phyloP scores from a whole-genome alignment of 495 filamentous ascomycete genomes.

The Poronia punctata region DNA sequence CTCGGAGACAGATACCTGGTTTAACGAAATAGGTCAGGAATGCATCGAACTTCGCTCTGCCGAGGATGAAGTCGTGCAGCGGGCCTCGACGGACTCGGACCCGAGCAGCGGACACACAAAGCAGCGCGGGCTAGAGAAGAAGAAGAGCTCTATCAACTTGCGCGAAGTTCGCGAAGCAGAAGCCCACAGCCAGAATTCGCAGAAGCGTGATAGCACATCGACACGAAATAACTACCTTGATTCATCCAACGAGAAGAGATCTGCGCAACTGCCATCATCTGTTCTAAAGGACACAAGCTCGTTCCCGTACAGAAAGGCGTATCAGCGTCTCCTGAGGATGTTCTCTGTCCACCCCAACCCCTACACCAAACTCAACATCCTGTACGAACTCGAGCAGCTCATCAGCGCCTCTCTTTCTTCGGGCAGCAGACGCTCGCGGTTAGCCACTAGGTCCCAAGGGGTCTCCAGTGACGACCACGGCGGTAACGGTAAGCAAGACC shows the following conservation, averaged over 20 bases:
- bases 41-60: constrained; percentile 70
- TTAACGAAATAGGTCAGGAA: constrained; percentile 67
- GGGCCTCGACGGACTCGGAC: constrained; percentile 28
- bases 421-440: constrained; percentile 29
- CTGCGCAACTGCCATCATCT: constrained; percentile 25
- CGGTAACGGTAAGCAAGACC: constrained; percentile 9
- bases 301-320: constrained; percentile 70
- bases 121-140: constrained; percentile 52
- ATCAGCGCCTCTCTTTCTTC: constrained; percentile 66
- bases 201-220: constrained; percentile 23
- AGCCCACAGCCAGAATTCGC: constrained; percentile 23
- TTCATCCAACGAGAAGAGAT: constrained; percentile 35
- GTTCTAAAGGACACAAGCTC: constrained; percentile 39
- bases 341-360: constrained; percentile 90
- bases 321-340: constrained; percentile 70
- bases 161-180: constrained; percentile 33
- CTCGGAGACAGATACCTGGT: constrained; percentile 92
- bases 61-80: constrained; percentile 42
- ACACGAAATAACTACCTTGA: constrained; percentile 35
- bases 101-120: constrained; percentile 38
- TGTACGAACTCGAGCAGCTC: constrained; percentile 75
- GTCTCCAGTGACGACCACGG: constrained; percentile 15
- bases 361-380: constrained; percentile 72
- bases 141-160: constrained; percentile 48
- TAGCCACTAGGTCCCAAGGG: constrained; percentile 20